A percentile compares a stretch with the other conserved stretches of the same genome.
These are phyloP conservation scores for Castanea sativa DNA, from an alignment of 306 rosid species.

Conservation along the genomic window DNA sequence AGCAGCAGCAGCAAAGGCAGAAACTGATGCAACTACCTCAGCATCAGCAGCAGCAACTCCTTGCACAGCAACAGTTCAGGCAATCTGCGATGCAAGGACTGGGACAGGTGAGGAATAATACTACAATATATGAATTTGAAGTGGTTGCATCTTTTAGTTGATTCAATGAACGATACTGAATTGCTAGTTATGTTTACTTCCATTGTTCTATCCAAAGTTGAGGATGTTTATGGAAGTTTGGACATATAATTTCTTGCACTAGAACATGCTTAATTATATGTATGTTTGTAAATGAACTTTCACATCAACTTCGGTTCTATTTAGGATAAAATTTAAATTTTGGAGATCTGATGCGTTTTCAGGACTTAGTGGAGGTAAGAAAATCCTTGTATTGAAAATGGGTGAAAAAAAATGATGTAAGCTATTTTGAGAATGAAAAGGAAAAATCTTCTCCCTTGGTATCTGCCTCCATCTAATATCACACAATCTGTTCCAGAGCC, in stretches of 20 bases:
- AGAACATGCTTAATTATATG: not conserved
- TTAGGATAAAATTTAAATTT: not conserved
- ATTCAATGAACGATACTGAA: constrained; percentile 12
- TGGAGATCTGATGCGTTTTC: not conserved
- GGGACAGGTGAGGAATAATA: constrained; percentile 58
- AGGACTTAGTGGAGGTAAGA: not conserved
- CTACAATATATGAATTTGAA: constrained; percentile 7
- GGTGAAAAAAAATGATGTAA: not conserved
- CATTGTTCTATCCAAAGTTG: not conserved
- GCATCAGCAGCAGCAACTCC: constrained; percentile 66
- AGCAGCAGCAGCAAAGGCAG: constrained; percentile 55
- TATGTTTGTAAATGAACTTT: not conserved
- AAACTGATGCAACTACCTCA: constrained; percentile 81
- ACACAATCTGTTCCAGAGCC: not conserved
- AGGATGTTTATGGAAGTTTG: not conserved
- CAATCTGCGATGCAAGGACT: constrained; percentile 86
- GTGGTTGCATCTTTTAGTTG: constrained; percentile 4
- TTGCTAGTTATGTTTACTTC: constrained; percentile 4
- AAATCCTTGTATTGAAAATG: not conserved
- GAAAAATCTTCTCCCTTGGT: not conserved
- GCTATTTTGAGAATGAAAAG: not conserved
- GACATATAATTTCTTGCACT: not conserved
- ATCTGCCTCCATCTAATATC: not conserved
- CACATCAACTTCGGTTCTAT: constrained; percentile 1
- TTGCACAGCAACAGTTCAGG: constrained; percentile 84